These are phyloP conservation scores for Hypomyces perniciosus DNA, from an alignment of 2,329 filamentous ascomycete species.

Conservation along the genomic window DNA sequence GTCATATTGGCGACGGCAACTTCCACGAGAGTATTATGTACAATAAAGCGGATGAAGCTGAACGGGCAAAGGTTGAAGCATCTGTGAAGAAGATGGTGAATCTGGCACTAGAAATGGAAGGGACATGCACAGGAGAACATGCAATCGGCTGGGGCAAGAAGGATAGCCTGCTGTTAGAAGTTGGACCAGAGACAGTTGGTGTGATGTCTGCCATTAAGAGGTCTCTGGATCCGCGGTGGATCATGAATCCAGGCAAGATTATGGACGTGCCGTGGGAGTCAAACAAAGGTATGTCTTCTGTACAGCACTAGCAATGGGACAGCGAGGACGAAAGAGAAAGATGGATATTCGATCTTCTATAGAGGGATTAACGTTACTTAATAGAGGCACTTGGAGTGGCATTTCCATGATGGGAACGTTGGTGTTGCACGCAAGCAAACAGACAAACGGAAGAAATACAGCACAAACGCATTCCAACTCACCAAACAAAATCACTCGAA, in stretches of 20 bases:
- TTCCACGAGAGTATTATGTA: constrained; percentile 94
- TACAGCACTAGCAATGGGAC: neutral
- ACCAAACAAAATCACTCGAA: too few species aligned
- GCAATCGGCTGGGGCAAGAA: constrained; percentile 85
- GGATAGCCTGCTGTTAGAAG: constrained; percentile 67
- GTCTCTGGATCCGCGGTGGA: constrained; percentile 79
- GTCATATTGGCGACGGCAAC: constrained; percentile 90
- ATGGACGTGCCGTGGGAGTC: constrained; percentile 57
- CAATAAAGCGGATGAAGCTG: constrained; percentile 60
- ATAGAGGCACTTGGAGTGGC: too few species aligned
- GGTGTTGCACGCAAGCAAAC: too few species aligned
- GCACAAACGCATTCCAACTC: too few species aligned
- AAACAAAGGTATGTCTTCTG: neutral
- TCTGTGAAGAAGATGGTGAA: constrained; percentile 88
- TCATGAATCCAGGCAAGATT: constrained; percentile 90
- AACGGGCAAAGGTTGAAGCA: constrained; percentile 69
- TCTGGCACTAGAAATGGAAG: constrained; percentile 88
- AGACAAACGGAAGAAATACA: too few species aligned
- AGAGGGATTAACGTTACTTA: too few species aligned
- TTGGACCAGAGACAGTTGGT: constrained; percentile 71
- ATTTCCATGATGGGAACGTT: too few species aligned
- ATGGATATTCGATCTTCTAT: neutral
- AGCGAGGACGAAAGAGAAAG: neutral
- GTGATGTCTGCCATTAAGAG: constrained; percentile 81
- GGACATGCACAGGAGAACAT: constrained; percentile 86